These are phyloP conservation scores for Cadophora malorum DNA, from an alignment of 2,329 filamentous ascomycete genomes.

Conservation along the genomic window DNA sequence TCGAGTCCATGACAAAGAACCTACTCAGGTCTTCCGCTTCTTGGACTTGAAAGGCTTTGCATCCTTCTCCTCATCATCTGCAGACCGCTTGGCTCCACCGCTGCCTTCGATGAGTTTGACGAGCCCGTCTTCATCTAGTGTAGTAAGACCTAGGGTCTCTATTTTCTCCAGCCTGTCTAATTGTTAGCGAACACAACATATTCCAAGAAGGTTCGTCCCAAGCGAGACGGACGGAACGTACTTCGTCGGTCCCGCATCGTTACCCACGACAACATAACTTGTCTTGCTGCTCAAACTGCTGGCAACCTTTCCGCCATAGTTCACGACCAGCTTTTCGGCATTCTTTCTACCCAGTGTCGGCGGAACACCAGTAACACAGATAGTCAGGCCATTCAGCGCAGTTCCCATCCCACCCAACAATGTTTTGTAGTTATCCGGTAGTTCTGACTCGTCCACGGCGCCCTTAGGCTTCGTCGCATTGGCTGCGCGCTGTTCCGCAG, in stretches of 20 bases:
- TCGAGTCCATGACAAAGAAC: constrained; percentile 11
- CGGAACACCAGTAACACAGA: constrained; percentile 38
- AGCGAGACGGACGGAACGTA: constrained; percentile 18
- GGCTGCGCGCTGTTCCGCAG: constrained; percentile 34
- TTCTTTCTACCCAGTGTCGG: constrained; percentile 36
- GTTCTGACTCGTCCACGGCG: constrained; percentile 16
- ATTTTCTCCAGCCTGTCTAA: constrained; percentile 35
- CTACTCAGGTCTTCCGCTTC: constrained; percentile 32
- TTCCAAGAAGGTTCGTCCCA: neutral
- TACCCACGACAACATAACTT: constrained; percentile 36
- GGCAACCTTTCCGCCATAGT: constrained; percentile 36
- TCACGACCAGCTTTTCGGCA: constrained; percentile 32
- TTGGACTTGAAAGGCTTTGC: constrained; percentile 31
- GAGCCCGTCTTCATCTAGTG: constrained; percentile 33
- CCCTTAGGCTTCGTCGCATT: constrained; percentile 33
- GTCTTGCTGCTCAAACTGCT: constrained; percentile 39
- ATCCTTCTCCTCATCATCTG: constrained; percentile 30
- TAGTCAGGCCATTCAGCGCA: constrained; percentile 24
- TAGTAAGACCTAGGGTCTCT: constrained; percentile 28
- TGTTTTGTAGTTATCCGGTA: constrained; percentile 33
- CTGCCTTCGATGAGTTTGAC: constrained; percentile 32
- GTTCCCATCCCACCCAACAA: constrained; percentile 29
- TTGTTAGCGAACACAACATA: neutral
- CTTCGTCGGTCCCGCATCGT: constrained; percentile 40
- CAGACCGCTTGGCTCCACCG: constrained; percentile 26